These are phyloP conservation scores for Anthostomella pinea DNA, from an alignment of 2,329 filamentous ascomycete species.

Conservation along the genomic window DNA sequence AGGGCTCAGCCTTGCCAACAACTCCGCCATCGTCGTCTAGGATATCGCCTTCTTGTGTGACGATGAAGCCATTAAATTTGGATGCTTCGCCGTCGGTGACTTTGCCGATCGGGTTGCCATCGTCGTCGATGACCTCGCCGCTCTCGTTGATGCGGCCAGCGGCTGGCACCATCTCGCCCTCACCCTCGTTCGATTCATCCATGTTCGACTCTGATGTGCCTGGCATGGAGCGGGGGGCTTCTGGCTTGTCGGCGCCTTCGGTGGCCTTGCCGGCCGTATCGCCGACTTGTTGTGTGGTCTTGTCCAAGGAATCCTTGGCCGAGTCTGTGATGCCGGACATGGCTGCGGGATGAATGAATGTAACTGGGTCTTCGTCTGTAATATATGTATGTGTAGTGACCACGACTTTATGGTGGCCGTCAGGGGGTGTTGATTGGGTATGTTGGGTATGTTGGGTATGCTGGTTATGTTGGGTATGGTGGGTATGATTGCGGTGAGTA, in stretches of 20 bases:
- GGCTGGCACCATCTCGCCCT: conserved; percentile 34
- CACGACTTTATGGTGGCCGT: conserved; percentile 8
- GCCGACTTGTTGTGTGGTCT: conserved; percentile 13
- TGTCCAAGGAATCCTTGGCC: conserved; percentile 18
- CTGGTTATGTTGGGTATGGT: conserved; percentile 4
- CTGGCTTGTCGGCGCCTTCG: conserved; percentile 12
- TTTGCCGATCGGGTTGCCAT: conserved; percentile 46
- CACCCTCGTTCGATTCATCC: conserved; percentile 17
- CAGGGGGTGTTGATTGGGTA: conserved; percentile 10
- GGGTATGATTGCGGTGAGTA: conserved; percentile 12
- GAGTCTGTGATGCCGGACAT: conserved; percentile 29
- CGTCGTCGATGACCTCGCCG: conserved; percentile 55
- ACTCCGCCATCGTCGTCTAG: conserved; percentile 30
- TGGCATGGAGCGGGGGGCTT: conserved; percentile 28
- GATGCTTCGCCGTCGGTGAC: conserved; percentile 32
- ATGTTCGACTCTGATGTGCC: conserved; percentile 21
- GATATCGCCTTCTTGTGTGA: conserved; percentile 36
- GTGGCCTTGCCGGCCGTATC: conserved; percentile 3
- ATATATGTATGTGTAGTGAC: conserved; percentile 19
- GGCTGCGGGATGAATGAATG: conserved; percentile 26
- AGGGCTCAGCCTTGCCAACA: conserved; percentile 33
- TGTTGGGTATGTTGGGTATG: conserved; percentile 7
- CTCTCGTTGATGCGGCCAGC: conserved; percentile 47
- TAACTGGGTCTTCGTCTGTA: conserved; percentile 24
- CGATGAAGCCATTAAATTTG: conserved; percentile 31